These are phyloP conservation scores for Kregervanrija pseudodelftensis DNA, from an alignment of 805 yeast species.

Conservation along the genomic window DNA sequence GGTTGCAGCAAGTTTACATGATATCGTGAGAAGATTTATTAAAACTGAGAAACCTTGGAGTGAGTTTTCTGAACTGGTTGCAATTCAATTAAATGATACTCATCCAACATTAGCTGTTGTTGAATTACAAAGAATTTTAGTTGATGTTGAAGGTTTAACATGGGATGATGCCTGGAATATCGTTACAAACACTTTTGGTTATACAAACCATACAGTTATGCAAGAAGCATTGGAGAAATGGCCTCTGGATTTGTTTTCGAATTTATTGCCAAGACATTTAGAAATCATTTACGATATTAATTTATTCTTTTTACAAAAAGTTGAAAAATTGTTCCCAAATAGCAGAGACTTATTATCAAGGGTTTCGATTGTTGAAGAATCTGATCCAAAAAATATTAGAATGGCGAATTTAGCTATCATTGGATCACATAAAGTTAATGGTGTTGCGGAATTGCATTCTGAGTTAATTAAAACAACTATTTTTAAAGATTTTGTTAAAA, in stretches of 20 bases:
- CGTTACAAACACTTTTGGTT: slow-evolving; percentile 75
- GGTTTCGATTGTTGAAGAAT: slow-evolving; percentile 83
- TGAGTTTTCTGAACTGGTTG: slow-evolving; percentile 78
- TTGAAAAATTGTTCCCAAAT: slow-evolving; percentile 68
- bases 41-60: slow-evolving; percentile 71
- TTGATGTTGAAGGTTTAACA: slow-evolving; percentile 72
- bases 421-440: slow-evolving; percentile 90
- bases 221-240: slow-evolving; percentile 93
- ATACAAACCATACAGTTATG: slow-evolving; percentile 94
- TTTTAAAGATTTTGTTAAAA: slow-evolving; percentile 80
- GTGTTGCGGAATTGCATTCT: slow-evolving; percentile 93
- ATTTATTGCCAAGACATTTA: slow-evolving; percentile 81
- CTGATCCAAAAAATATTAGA: slow-evolving; percentile 71
- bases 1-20: slow-evolving; percentile 92
- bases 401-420: slow-evolving; percentile 90
- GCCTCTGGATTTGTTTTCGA: slow-evolving; percentile 79
- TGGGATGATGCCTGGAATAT: slow-evolving; percentile 87
- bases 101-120: slow-evolving; percentile 91
- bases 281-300: slow-evolving; percentile 86
- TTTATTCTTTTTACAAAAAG: slow-evolving; percentile 66
- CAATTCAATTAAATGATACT: slow-evolving; percentile 91
- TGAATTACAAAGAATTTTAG: slow-evolving; percentile 78
- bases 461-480: slow-evolving; percentile 85
- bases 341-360: slow-evolving; percentile 58
- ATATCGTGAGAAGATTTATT: slow-evolving; percentile 83